A percentile compares a stretch with the other conserved stretches of the same genome.
These are phyloP conservation scores for Fomitiporia mediterranea DNA, from an alignment of 1,284 basidiomycete genomes.

Conservation along the genomic window DNA sequence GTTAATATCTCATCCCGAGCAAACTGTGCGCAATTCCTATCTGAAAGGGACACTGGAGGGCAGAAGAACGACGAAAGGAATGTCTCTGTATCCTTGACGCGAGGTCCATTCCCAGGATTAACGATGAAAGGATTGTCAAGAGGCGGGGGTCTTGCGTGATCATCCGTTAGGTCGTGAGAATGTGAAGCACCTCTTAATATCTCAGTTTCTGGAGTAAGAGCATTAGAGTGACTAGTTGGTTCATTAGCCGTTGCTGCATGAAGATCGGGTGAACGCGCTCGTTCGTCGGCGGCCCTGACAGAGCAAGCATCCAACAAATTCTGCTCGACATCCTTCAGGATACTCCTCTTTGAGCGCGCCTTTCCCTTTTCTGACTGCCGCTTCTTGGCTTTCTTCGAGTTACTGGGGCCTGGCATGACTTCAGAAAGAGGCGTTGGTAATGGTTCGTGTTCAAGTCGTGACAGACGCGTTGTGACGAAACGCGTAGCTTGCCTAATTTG, in stretches of 20 bases:
- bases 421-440: neutral
- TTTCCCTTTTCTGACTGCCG: slow-evolving; percentile 33
- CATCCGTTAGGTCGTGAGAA: no score
- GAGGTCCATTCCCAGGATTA: slow-evolving; percentile 72
- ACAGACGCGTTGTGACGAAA: neutral
- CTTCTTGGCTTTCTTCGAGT: slow-evolving; percentile 39
- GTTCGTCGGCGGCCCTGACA: slow-evolving; percentile 13
- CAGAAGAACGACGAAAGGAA: slow-evolving; percentile 65
- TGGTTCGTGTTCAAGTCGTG: neutral
- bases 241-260: neutral
- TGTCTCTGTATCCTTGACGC: slow-evolving; percentile 53
- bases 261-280: neutral
- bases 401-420: slow-evolving; percentile 45
- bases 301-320: neutral
- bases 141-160: no score
- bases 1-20: slow-evolving; percentile 65
- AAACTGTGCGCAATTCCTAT: slow-evolving; percentile 66
- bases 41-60: slow-evolving; percentile 53
- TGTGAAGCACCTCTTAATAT: neutral
- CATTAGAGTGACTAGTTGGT: neutral
- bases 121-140: slow-evolving; percentile 54
- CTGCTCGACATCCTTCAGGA: slow-evolving; percentile 1
- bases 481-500: neutral
- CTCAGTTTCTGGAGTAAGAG: neutral
- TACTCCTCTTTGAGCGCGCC: slow-evolving; percentile 22